Evolutionary conservation across 139 green algal genomes (phyloP), one percentile per base, ranked within the genome.

Genomic region (Chlorella vulgaris): DNA sequence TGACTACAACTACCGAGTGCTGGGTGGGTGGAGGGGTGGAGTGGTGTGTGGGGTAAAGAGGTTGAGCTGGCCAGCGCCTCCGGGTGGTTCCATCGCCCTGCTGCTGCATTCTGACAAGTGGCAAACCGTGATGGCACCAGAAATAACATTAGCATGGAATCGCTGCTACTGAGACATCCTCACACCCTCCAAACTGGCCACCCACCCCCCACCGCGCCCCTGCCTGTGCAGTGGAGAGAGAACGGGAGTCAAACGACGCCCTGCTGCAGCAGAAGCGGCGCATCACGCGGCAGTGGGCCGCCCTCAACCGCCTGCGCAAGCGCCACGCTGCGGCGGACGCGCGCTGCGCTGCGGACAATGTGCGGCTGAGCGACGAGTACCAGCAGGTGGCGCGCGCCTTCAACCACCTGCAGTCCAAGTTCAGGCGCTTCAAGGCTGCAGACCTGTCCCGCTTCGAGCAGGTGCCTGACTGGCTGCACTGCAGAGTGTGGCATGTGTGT

Each of bases 1-100:
- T 50, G 58, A 60, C n/a, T 85, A 85, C 74, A 85, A 85, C 66
- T 51, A 69, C 65, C 70, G 81, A 6, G 81, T 85, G 74, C 81
- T 85, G 63, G 58, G 81, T 85, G 74, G 7, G 69, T 42, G 39
- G 76, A n/a, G 21, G 13, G 70, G 29, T 18, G 40, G 28, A 29
- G 47, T 33, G 39, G 2, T 61, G 68, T 68, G 26, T 35, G 26
- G 10, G 47, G 15, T 15, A 58, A 24, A 10, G 13, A 24, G 47
- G 47, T 15, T n/a, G n/a, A n/a, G n/a, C n/a, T n/a, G n/a, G n/a
- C n/a, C n/a, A n/a, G n/a, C n/a, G n/a, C n/a, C n/a, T n/a, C n/a
- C n/a, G n/a, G n/a, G n/a, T n/a, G n/a, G n/a, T n/a, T n/a, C n/a
- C n/a, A n/a, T n/a, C n/a, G n/a, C n/a, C n/a, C n/a, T n/a, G n/a